Conservation (phyloP, 2,329 filamentous ascomycete genomes). For the Proliferodiscus dingleyae region DNA sequence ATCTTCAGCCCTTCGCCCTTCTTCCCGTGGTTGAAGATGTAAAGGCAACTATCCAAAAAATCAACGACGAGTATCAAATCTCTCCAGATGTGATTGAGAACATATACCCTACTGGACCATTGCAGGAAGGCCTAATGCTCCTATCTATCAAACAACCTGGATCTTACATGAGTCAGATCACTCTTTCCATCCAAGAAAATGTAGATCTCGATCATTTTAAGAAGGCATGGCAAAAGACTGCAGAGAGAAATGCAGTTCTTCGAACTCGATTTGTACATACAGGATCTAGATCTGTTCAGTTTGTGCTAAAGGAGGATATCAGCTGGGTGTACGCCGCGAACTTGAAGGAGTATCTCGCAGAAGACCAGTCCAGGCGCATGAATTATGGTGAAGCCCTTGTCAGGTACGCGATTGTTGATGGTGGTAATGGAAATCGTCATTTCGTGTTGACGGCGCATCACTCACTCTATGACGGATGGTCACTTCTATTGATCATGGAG, state of each 20-base stretch:
- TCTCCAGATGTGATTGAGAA: conserved; percentile 11
- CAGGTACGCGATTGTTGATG: conserved; percentile 11
- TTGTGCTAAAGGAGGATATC: conserved; percentile 11
- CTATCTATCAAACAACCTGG: conserved; percentile 23
- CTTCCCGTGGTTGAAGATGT: not conserved
- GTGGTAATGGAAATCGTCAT: conserved; percentile 19
- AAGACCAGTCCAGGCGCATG: conserved; percentile 14
- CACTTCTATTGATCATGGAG: conserved; percentile 28
- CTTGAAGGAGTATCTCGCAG: not conserved
- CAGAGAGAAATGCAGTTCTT: conserved; percentile 6
- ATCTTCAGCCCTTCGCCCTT: conserved; percentile 5
- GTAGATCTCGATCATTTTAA: conserved; percentile 14
- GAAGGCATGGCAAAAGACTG: conserved; percentile 9
- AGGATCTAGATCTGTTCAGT: conserved; percentile 18
- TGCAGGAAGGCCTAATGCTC: conserved; percentile 13
- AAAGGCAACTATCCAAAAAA: conserved; percentile 2
- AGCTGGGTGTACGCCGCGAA: conserved; percentile 5
- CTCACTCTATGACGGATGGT: conserved; percentile 52
- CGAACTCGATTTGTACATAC: conserved; percentile 25
- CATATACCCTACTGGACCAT: conserved; percentile 8
- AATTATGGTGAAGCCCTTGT: conserved; percentile 18
- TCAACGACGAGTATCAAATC: no score
- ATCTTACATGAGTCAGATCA: conserved; percentile 32
- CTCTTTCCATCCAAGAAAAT: conserved; percentile 15
- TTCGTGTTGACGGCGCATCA: conserved; percentile 52